Evolutionary conservation across 129 eudicot genomes (phyloP).

Genomic region (Pulicaria dysenterica): DNA sequence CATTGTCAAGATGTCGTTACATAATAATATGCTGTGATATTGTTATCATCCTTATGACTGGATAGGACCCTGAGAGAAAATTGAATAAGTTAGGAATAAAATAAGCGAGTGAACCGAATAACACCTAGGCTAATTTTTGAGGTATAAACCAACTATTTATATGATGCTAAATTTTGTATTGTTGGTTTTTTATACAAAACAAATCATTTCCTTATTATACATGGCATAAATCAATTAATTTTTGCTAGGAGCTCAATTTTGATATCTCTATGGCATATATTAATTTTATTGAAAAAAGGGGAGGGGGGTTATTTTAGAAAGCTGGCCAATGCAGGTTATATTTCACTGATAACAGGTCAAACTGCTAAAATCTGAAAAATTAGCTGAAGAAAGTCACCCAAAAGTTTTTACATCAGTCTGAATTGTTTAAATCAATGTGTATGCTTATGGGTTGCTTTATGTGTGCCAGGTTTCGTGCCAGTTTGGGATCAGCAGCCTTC

Average conservation of each 20-base stretch:
- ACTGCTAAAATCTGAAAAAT: not conserved
- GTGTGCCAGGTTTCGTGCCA: constrained; percentile 64
- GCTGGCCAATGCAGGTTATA: not conserved
- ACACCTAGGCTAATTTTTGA: not conserved
- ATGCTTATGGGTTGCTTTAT: constrained; percentile 27
- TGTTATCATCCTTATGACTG: constrained; percentile 6
- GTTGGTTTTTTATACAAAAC: not conserved
- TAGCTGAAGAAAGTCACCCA: not conserved
- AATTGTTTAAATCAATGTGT: not conserved
- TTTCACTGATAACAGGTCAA: not conserved
- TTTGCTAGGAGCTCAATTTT: constrained; percentile 1
- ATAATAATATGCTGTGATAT: not conserved
- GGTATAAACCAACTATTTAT: too few relatives aligned
- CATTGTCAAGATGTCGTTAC: not conserved
- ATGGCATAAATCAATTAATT: not conserved
- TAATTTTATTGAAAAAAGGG: too few relatives aligned
- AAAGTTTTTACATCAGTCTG: not conserved
- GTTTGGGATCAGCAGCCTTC: constrained; percentile 91
- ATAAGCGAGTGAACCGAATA: not conserved
- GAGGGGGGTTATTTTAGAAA: too few relatives aligned
- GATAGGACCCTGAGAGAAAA: not conserved
- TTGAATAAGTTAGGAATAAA: not conserved
- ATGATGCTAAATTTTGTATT: too few relatives aligned
- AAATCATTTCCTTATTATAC: not conserved
- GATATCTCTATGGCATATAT: not conserved